phyloP scores from a whole-genome alignment of 148 eudicot species.

The Rhododendron mucronatum region DNA sequence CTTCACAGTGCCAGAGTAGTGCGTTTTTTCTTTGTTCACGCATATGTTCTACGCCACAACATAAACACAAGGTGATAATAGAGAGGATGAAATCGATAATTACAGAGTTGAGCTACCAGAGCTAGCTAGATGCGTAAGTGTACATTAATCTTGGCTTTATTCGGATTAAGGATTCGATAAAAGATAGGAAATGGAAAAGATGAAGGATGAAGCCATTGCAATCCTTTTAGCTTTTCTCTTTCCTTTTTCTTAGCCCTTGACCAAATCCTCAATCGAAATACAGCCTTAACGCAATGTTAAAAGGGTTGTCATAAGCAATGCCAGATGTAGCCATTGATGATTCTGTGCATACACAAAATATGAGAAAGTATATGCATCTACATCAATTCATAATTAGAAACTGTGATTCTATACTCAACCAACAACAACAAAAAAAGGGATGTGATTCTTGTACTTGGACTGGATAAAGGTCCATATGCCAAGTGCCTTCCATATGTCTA shows the following conservation, averaged over 20 bases:
- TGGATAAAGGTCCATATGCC: neutral
- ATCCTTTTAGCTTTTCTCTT: too few species aligned
- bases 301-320: neutral
- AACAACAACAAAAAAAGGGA: neutral
- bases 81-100: neutral
- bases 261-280: too few species aligned
- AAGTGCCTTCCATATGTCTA: neutral
- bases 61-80: neutral
- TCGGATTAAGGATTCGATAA: neutral
- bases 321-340: neutral
- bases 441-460: neutral
- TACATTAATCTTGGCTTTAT: neutral
- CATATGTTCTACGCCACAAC: slow-evolving; percentile 50
- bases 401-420: neutral
- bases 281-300: neutral
- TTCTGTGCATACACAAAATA: neutral
- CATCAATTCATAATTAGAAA: neutral
- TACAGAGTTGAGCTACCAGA: neutral
- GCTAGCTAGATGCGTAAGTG: neutral
- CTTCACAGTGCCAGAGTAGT: slow-evolving; percentile 64
- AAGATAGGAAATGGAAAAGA: neutral
- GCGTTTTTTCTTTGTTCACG: slow-evolving; percentile 51
- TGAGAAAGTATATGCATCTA: neutral
- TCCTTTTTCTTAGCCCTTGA: too few species aligned
- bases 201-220: too few species aligned